These are phyloP conservation scores for Yarrowia sp. DNA, from an alignment of 805 yeast genomes.

Conservation along the genomic window DNA sequence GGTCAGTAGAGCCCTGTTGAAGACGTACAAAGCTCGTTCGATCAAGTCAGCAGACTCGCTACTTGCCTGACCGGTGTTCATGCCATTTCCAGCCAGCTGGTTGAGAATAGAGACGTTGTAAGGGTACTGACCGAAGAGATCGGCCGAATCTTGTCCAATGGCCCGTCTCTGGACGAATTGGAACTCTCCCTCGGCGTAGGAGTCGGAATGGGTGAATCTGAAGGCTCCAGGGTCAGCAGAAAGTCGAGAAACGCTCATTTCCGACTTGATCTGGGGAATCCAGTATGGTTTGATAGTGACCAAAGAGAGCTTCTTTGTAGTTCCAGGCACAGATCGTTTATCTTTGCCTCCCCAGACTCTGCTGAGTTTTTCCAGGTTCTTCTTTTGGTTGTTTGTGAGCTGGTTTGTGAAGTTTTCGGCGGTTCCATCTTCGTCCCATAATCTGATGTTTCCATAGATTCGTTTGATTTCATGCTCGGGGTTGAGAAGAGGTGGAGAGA, in stretches of 20 bases:
- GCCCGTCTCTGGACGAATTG: slow-evolving; percentile 57
- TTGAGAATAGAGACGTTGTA: slow-evolving; percentile 80
- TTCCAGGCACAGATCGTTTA: slow-evolving; percentile 74
- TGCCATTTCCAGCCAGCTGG: slow-evolving; percentile 75
- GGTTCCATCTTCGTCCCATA: slow-evolving; percentile 29
- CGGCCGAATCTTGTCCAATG: slow-evolving; percentile 53
- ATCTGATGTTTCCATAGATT: slow-evolving; percentile 29
- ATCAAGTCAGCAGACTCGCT: slow-evolving; percentile 70
- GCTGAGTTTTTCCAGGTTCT: slow-evolving; percentile 26
- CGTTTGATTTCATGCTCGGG: slow-evolving; percentile 29
- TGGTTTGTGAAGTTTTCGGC: slow-evolving; percentile 23
- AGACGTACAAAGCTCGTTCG: slow-evolving; percentile 78
- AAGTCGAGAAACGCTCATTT: slow-evolving; percentile 52
- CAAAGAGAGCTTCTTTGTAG: slow-evolving; percentile 67
- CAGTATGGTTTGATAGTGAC: slow-evolving; percentile 82
- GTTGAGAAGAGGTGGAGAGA: slow-evolving; percentile 9
- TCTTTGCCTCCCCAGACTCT: slow-evolving; percentile 80
- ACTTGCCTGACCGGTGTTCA: slow-evolving; percentile 75
- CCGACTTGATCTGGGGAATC: slow-evolving; percentile 72
- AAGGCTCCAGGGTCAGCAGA: slow-evolving; percentile 57
- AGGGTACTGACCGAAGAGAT: slow-evolving; percentile 61
- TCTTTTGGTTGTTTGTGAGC: slow-evolving; percentile 25
- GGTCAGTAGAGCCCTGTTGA: slow-evolving; percentile 73
- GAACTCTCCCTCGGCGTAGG: slow-evolving; percentile 66
- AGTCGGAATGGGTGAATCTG: slow-evolving; percentile 55